Conservation (phyloP, 2,329 filamentous ascomycete species). For the Trichoderma pleuroti region DNA sequence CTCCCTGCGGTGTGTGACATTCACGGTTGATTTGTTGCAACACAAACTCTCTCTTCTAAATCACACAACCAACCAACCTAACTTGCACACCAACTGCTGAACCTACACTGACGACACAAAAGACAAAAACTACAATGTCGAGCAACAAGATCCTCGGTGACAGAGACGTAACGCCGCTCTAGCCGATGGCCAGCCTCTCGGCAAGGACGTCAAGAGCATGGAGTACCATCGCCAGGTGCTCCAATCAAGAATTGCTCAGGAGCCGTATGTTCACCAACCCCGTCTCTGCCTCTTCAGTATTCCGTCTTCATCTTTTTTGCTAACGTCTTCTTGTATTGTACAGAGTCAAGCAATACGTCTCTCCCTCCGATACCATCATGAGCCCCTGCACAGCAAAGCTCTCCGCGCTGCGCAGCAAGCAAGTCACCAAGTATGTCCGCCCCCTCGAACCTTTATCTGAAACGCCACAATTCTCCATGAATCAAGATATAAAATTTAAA, state of each 20-base stretch:
- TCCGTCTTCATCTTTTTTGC: background rate
- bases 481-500: background rate
- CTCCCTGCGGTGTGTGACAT: background rate
- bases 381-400: conserved; percentile 82
- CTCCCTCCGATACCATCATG: conserved; percentile 85
- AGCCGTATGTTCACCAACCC: conserved; percentile 50
- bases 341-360: conserved; percentile 61
- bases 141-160: conserved; percentile 58
- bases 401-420: conserved; percentile 74
- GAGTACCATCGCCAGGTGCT: conserved; percentile 76
- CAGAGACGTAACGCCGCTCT: conserved; percentile 63
- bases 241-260: conserved; percentile 66
- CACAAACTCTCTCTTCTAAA: background rate
- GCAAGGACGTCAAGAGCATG: conserved; percentile 53
- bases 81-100: background rate
- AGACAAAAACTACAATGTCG: conserved; percentile 46
- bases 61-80: background rate
- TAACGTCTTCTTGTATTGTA: background rate
- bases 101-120: conserved; percentile 30
- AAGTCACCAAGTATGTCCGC: conserved; percentile 66
- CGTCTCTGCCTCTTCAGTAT: too few species aligned
- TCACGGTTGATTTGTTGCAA: background rate
- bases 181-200: conserved; percentile 24
- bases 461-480: background rate
- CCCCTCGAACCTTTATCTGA: background rate